These are phyloP conservation scores for Cryphonectria naterciae DNA, from an alignment of 2,329 filamentous ascomycete species.

Conservation along the genomic window DNA sequence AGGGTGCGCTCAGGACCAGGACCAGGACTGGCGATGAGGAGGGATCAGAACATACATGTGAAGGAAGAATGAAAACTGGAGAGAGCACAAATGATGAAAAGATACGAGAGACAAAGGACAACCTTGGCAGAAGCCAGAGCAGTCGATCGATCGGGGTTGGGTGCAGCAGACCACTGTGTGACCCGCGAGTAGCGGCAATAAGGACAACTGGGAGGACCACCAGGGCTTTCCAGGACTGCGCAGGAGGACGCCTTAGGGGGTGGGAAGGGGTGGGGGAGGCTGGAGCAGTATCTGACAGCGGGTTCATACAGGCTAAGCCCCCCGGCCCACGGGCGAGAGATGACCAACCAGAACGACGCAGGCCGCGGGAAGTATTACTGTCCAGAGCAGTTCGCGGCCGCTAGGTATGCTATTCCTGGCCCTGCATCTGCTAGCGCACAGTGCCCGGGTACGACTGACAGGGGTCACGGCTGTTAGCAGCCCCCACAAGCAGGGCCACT, in stretches of 20 bases:
- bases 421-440: neutral
- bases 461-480: neutral
- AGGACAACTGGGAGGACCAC: neutral
- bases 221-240: neutral
- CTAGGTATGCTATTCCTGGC: neutral
- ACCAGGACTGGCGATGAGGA: neutral
- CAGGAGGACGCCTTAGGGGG: neutral
- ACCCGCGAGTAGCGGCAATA: neutral
- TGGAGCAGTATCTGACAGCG: neutral
- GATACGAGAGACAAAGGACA: neutral
- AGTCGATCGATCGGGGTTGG: neutral
- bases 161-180: neutral
- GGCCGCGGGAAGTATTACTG: neutral
- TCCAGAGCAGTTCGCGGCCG: neutral
- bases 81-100: neutral
- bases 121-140: neutral
- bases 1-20: neutral
- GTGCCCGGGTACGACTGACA: neutral
- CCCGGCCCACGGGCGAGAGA: neutral
- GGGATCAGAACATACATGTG: conserved; percentile 4
- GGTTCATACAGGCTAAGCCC: neutral
- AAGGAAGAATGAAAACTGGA: neutral
- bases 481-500: neutral
- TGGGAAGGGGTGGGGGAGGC: neutral
- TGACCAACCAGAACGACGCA: neutral